A percentile compares a stretch with the other conserved stretches of the same genome.
These are phyloP conservation scores for Neoarthrinium moseri DNA, from an alignment of 2,329 filamentous ascomycete species.

Conservation along the genomic window DNA sequence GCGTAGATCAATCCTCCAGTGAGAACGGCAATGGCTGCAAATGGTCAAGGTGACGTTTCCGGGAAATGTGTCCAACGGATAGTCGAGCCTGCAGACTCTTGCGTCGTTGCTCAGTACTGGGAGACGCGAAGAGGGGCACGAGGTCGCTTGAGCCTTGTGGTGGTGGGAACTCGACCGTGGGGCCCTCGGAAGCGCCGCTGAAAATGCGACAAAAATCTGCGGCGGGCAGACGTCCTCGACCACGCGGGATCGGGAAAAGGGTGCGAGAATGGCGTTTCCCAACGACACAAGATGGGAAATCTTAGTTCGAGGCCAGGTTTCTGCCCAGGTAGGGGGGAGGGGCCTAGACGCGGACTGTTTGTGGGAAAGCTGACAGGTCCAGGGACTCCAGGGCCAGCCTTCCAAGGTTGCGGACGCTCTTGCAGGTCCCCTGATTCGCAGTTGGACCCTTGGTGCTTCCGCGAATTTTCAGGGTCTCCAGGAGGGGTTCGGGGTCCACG, in stretches of 20 bases:
- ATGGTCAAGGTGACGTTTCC: no score
- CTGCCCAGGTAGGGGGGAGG: no score
- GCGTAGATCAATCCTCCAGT: conserved; percentile 4
- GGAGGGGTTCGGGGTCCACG: conserved; percentile 5
- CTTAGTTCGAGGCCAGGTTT: no score
- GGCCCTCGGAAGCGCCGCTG: not conserved
- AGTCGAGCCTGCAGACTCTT: not conserved
- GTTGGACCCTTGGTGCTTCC: conserved; percentile 20
- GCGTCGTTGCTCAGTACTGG: not conserved
- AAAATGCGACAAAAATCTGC: not conserved
- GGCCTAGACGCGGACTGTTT: no score
- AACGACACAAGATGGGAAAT: no score
- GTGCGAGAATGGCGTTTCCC: not conserved
- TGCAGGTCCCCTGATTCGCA: conserved; percentile 1
- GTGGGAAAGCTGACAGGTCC: no score
- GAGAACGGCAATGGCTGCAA: conserved; percentile 1
- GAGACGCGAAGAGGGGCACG: not conserved
- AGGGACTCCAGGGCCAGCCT: no score
- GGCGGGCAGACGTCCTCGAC: not conserved
- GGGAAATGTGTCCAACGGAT: not conserved
- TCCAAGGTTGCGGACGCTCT: not conserved
- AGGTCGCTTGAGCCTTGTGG: not conserved
- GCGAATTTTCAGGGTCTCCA: conserved; percentile 18
- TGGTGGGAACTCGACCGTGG: not conserved
- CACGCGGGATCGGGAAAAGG: not conserved